A percentile compares a stretch with the other conserved stretches of the same genome.
These are phyloP conservation scores for Diplodia scrobiculata DNA, from an alignment of 2,329 filamentous ascomycete species.

Conservation along the genomic window DNA sequence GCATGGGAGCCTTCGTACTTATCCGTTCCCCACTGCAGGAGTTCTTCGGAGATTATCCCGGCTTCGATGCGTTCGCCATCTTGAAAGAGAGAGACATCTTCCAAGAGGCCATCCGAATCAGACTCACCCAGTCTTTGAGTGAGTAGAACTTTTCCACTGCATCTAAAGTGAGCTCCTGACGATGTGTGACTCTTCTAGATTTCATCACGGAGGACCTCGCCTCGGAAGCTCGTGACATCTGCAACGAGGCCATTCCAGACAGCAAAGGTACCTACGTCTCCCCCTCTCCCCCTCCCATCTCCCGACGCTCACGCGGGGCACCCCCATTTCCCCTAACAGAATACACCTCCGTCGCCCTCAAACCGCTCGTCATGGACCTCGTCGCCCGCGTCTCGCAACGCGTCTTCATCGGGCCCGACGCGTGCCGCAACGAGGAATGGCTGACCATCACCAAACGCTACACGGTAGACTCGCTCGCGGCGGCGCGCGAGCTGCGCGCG, in stretches of 20 bases:
- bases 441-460: slow-evolving; percentile 42
- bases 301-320: too few species aligned
- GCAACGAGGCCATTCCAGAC: neutral
- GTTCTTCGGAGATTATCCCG: slow-evolving; percentile 15
- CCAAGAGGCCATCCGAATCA: slow-evolving; percentile 8
- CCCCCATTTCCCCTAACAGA: slow-evolving; percentile 23
- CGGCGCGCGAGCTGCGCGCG: slow-evolving; percentile 38
- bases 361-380: slow-evolving; percentile 48
- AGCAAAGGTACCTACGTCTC: neutral
- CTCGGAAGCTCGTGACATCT: neutral
- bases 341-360: slow-evolving; percentile 26
- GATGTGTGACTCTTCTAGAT: neutral
- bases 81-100: neutral
- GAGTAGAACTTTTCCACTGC: neutral
- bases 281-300: too few species aligned
- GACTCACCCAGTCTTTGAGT: slow-evolving; percentile 16
- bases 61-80: slow-evolving; percentile 5
- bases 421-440: slow-evolving; percentile 47
- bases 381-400: slow-evolving; percentile 58
- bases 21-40: neutral
- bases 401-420: slow-evolving; percentile 46
- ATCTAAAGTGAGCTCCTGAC: neutral
- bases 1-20: neutral
- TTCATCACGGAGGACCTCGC: slow-evolving; percentile 1
- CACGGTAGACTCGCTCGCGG: slow-evolving; percentile 43